These are phyloP conservation scores for Ceratocystis smalleyi DNA, from an alignment of 2,329 filamentous ascomycete genomes.

Conservation along the genomic window DNA sequence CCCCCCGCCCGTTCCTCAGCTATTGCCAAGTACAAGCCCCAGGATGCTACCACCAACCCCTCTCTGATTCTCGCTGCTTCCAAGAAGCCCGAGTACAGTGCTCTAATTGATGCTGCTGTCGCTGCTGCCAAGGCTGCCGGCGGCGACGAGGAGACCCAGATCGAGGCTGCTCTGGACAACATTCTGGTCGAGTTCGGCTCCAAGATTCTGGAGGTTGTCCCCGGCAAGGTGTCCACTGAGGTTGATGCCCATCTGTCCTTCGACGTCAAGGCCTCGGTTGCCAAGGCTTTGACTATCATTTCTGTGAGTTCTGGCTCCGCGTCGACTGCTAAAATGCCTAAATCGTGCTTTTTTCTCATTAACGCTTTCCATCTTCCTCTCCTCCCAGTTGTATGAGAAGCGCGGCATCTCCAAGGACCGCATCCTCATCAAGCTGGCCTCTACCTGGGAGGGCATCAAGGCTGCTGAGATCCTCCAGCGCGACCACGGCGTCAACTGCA, in stretches of 20 bases:
- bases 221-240: slow-evolving; percentile 97
- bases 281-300: slow-evolving; percentile 96
- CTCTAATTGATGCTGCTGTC: slow-evolving; percentile 74
- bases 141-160: slow-evolving; percentile 57
- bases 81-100: slow-evolving; percentile 94
- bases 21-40: slow-evolving; percentile 98
- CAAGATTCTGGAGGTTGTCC: slow-evolving; percentile 92
- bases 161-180: slow-evolving; percentile 79
- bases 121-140: slow-evolving; percentile 68
- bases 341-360: neutral
- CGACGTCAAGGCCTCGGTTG: slow-evolving; percentile 76
- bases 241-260: slow-evolving; percentile 95
- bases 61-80: slow-evolving; percentile 95
- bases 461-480: slow-evolving; percentile 92
- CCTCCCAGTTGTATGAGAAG: slow-evolving; percentile 72
- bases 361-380: slow-evolving; percentile 5
- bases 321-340: neutral
- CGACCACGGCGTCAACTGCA: slow-evolving; percentile 93
- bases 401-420: slow-evolving; percentile 86
- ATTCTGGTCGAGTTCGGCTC: slow-evolving; percentile 96
- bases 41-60: slow-evolving; percentile 99
- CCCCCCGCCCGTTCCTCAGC: slow-evolving; percentile 45
- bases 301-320: slow-evolving; percentile 42
- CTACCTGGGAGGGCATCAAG: slow-evolving; percentile 99
- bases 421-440: slow-evolving; percentile 95